Conservation (phyloP, 2,329 filamentous ascomycete species). For the Fusarium solani-melongenae region DNA sequence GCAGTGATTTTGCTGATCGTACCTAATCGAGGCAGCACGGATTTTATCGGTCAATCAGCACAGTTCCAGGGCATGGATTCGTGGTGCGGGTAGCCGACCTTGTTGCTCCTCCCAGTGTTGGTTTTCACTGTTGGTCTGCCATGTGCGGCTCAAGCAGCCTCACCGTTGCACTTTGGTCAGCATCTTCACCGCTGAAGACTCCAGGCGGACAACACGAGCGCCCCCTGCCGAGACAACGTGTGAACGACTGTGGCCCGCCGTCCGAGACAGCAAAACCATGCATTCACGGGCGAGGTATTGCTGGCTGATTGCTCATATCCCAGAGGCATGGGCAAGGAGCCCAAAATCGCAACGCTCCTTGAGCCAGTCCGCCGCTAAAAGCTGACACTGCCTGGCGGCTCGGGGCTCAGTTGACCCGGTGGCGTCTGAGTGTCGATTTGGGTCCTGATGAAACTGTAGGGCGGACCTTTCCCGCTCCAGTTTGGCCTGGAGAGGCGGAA, state of each 20-base stretch:
- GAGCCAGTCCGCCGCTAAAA: conserved; percentile 17
- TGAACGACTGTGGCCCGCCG: neutral
- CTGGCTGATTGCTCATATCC: conserved; percentile 5
- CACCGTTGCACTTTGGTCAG: neutral
- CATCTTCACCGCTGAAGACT: conserved; percentile 24
- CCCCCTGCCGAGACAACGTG: conserved; percentile 6
- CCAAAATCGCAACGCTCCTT: conserved; percentile 5
- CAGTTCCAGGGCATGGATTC: neutral
- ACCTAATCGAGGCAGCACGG: neutral
- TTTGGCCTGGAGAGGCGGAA: neutral
- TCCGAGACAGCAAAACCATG: conserved; percentile 1
- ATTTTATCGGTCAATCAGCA: neutral
- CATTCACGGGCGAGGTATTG: neutral
- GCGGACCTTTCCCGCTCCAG: neutral
- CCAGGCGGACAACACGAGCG: neutral
- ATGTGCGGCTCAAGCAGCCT: conserved; percentile 1
- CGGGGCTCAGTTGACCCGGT: conserved; percentile 9
- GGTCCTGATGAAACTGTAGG: neutral
- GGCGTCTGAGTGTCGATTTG: neutral
- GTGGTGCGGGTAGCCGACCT: neutral
- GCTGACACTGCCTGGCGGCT: conserved; percentile 19
- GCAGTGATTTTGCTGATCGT: neutral
- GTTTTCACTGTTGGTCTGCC: neutral
- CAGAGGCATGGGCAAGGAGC: conserved; percentile 1
- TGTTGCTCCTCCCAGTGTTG: neutral